These are phyloP conservation scores for Coprinellus micaceus DNA, from an alignment of 768 basidiomycete genomes.

Conservation along the genomic window DNA sequence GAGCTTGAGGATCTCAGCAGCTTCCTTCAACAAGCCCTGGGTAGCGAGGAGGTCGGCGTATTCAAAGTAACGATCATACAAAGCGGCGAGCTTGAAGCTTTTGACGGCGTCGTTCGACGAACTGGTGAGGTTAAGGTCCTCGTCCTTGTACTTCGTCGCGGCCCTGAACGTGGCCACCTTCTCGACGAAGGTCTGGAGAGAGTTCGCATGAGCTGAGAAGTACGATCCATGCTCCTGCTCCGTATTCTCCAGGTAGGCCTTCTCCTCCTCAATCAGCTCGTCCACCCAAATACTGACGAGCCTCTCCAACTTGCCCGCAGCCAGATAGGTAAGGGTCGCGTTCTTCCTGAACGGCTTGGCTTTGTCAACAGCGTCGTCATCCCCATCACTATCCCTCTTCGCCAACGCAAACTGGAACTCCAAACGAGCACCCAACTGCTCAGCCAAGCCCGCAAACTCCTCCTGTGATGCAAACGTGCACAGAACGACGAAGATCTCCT, in stretches of 20 bases:
- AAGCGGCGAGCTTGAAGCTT: slow-evolving; percentile 74
- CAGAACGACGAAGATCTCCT: slow-evolving; percentile 92
- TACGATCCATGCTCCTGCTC: slow-evolving; percentile 44
- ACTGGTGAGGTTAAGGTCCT: slow-evolving; percentile 50
- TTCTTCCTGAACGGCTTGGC: slow-evolving; percentile 67
- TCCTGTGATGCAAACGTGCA: slow-evolving; percentile 88
- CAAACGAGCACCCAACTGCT: slow-evolving; percentile 86
- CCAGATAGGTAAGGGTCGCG: slow-evolving; percentile 90
- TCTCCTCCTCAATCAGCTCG: slow-evolving; percentile 86
- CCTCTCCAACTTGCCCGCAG: slow-evolving; percentile 83
- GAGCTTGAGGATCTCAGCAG: slow-evolving; percentile 71
- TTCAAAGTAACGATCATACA: slow-evolving; percentile 94
- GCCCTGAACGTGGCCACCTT: slow-evolving; percentile 93
- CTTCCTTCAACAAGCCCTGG: slow-evolving; percentile 86
- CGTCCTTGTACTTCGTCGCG: slow-evolving; percentile 77
- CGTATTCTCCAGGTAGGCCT: slow-evolving; percentile 34
- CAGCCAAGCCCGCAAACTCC: slow-evolving; percentile 83
- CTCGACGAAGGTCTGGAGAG: slow-evolving; percentile 91
- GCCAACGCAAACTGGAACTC: slow-evolving; percentile 77
- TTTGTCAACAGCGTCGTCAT: slow-evolving; percentile 41
- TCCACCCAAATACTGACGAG: slow-evolving; percentile 89
- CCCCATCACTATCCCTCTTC: slow-evolving; percentile 29
- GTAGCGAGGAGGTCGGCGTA: slow-evolving; percentile 90
- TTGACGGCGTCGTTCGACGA: slow-evolving; percentile 45
- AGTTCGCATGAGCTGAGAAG: slow-evolving; percentile 79